Evolutionary conservation across 164 flowering plant genomes (phyloP), one percentile per base, ranked within the genome.

Genomic region (Protea cynaroides): DNA sequence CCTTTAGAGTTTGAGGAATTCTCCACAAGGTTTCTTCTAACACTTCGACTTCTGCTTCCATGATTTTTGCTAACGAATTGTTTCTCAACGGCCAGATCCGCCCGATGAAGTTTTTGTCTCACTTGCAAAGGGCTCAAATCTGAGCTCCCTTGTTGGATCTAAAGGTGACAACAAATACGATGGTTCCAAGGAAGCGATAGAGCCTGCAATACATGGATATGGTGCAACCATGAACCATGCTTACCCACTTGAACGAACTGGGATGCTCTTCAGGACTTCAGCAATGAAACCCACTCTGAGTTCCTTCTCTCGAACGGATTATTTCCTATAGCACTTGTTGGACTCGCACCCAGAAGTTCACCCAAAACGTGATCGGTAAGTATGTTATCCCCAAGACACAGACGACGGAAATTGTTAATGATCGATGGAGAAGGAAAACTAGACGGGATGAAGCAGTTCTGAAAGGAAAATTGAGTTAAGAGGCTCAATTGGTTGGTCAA

Each of bases 191-290:
- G n/a, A n/a, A n/a, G n/a, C n/a, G n/a, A n/a, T n/a, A n/a, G n/a
- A n/a, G n/a, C n/a, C n/a, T n/a, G n/a, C n/a, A n/a, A n/a, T n/a
- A n/a, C n/a, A n/a, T n/a, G n/a, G n/a, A n/a, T n/a, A n/a, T n/a
- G n/a, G n/a, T n/a, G n/a, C n/a, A n/a, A n/a, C n/a, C n/a, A n/a
- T n/a, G n/a, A n/a, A n/a, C n/a, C n/a, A n/a, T n/a, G n/a, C n/a
- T n/a, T 80, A 87, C 0, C 83, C 83, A 67, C 68, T 79, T 14
- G 93, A 85, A 49, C 89, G 80, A n/a, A 87, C 84, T 5, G 93
- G 83, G 8, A 87, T 87, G 53, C 93, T 85, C 78, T 87, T 87
- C n/a, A n/a, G n/a, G n/a, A n/a, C n/a, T n/a, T n/a, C 0, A 90
- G 90, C 72, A 87, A 51, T 17, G 76, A 25, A 52, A 76, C 74